Base-by-base conservation (phyloP, 2,329 filamentous ascomycete genomes). In the Endoconidiophora polonica region DNA sequence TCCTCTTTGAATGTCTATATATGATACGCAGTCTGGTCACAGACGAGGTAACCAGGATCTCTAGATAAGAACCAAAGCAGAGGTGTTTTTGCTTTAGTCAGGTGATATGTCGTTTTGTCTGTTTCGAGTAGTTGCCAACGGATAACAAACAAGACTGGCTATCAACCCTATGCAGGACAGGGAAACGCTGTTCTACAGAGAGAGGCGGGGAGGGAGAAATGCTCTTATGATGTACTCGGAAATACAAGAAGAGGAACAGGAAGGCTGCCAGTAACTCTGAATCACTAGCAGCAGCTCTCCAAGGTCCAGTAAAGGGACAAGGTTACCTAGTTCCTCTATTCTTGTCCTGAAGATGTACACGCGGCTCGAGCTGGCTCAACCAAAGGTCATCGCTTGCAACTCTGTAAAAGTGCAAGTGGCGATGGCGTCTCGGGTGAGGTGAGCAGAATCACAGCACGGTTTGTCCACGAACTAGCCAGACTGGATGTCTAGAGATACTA, bases 261-360 rank as follows among this genome's bases (percentile, higher is more conserved):
- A 49, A 48, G 46, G 42, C 46, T 49, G 46, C 22, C 50, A 46
- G 50, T 46, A 52, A 44, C 50, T 52, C 50, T 52, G 50, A 52
- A 52, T 52, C 50, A 52, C 50, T 52, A 46, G 39, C 50, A 52
- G 47, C 40, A 53, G 48, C 48, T 55, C 49, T 40, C 46, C 44
- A 52, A 44, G 43, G 18, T 24, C 23, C 18, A 39, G 29, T 43
- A 4, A 29, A n/a, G 49, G 39, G 52, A 46, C 22, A 46, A 26
- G 44, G 53, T 44, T 39, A 49, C 47, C 38, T 55, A 45, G 29
- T 48, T 29, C 41, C 51, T 44, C 38, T 43, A 42, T 26, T 42
- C 48, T 55, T 54, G 36, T 43, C 50, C 46, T 52, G 49, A 24
- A 38, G 24, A 41, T 46, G 46, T 52, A 52, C 50, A 49, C 33